Percentiles rank a stretch among this genome's conserved stretches.
phyloP scores from a whole-genome alignment of 1,139 yeast genomes.

The Arxiozyma heterogenica region DNA sequence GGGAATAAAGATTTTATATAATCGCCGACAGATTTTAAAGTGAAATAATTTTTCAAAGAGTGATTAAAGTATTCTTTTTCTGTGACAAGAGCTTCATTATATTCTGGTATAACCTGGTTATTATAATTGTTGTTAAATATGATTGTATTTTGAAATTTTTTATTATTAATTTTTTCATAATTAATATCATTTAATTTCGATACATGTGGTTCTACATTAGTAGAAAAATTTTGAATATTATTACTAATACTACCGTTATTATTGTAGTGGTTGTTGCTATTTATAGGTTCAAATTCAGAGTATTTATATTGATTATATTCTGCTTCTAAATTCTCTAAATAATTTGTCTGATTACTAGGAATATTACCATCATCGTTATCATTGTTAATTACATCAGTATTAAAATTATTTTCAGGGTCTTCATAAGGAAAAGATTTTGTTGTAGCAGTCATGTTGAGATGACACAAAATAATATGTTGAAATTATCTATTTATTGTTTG shows the following conservation, averaged over 20 bases:
- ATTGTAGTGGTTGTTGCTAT: neutral
- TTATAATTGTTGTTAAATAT: neutral
- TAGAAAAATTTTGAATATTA: neutral
- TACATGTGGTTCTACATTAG: neutral
- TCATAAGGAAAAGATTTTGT: neutral
- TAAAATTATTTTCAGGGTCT: neutral
- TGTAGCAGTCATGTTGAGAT: conserved; percentile 6
- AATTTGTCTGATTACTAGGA: neutral
- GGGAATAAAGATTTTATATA: conserved; percentile 69
- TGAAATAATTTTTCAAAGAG: conserved; percentile 12
- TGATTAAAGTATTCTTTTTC: conserved; percentile 22
- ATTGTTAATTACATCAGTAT: neutral
- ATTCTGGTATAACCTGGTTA: conserved; percentile 13
- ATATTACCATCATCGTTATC: neutral
- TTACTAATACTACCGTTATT: neutral
- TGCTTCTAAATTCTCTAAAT: conserved; percentile 22
- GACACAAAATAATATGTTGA: neutral
- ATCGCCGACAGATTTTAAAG: conserved; percentile 14
- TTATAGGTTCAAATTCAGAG: conserved; percentile 9
- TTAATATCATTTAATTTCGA: neutral
- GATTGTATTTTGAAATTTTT: neutral
- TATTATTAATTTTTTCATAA: neutral
- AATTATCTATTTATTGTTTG: no score
- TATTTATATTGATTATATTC: conserved; percentile 24
- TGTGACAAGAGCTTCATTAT: conserved; percentile 18